Evolutionary conservation across 31 red algal species (phyloP).

Genomic region (Asparagopsis taxiformis): DNA sequence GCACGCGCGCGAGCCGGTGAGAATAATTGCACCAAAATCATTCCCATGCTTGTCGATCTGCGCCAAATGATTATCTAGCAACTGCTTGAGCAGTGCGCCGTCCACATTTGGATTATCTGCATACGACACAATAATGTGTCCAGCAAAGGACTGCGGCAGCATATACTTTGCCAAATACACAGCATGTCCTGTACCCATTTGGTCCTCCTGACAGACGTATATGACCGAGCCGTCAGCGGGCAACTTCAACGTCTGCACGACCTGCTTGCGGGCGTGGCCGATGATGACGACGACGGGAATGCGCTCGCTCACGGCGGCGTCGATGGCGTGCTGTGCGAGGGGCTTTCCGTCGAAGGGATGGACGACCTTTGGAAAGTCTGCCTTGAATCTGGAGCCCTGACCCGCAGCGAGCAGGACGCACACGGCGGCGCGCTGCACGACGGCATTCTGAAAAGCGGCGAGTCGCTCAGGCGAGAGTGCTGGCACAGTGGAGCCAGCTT

Average conservation of each 20-base stretch:
- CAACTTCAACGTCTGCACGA: conserved; percentile 18
- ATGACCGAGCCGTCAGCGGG: conserved; percentile 10
- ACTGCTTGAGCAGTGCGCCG: conserved; percentile 34
- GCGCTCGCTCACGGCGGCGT: conserved; percentile 25
- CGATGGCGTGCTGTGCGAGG: conserved; percentile 68
- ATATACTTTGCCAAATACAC: conserved; percentile 62
- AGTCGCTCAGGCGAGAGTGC: conserved; percentile 16
- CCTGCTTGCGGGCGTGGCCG: conserved; percentile 60
- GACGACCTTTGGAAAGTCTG: conserved; percentile 85
- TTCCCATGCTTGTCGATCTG: conserved; percentile 17
- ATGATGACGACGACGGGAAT: conserved; percentile 74
- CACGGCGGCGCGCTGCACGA: conserved; percentile 28
- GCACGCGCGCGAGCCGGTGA: conserved; percentile 66
- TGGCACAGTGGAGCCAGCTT: not conserved
- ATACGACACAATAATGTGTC: conserved; percentile 81
- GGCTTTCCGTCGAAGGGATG: conserved; percentile 80
- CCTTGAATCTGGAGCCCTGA: conserved; percentile 80
- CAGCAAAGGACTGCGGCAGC: conserved; percentile 55
- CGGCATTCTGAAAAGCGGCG: conserved; percentile 24
- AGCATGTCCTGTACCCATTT: conserved; percentile 93
- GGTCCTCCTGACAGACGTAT: conserved; percentile 61
- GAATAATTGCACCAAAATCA: conserved; percentile 57
- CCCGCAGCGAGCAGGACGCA: conserved; percentile 84
- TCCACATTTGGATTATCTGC: conserved; percentile 94
- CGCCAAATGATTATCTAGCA: conserved; percentile 42